Base-by-base conservation (phyloP, 306 rosid species). In the Geum urbanum region DNA sequence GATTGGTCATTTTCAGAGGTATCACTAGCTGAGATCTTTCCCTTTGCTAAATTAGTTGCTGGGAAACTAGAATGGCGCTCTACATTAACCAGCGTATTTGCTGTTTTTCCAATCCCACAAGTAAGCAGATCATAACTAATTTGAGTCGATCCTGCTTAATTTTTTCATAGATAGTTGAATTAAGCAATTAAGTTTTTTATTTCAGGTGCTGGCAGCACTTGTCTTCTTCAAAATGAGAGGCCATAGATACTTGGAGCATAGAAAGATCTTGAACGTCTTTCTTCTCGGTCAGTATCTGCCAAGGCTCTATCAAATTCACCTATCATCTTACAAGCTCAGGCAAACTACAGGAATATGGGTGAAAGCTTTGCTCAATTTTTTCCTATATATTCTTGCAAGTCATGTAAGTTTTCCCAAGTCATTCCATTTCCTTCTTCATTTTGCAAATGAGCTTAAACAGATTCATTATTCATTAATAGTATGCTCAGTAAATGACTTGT, bases 221-320 rank as follows among this genome's bases (percentile, higher is more conserved):
- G 20, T 69, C 68, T 35, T 76, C 44, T 63, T 69, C 16, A 69
- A 69, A 65, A 16, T 76, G 65, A 15, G 48, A 27, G 75, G 75
- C 65, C 52, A 62, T 27, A 44, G 66, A 19, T 69, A 74, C 48
- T 70, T 69, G 74, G 46, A 49, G 40, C 63, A 54, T n/a, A 76
- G 68, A 63, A 43, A 70, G 47, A 44, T 52, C 22, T 37, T 64
- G 59, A 63, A 71, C 20, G 43, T 63, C 60, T 9, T 70, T 63
- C 52, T 77, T 47, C 39, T 77, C 40, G 45, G 56, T 40, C 80
- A 77, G 49, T 77, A 76, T 35, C 51, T 76, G 40, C 80, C 80
- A 1, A 57, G 75, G 69, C 19, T 76, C 46, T 61, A 59, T 13
- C 44, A 75, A 63, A 76, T 76, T 37, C 69, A 76, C 55, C 70